Evolutionary conservation across 2,329 filamentous ascomycete genomes (phyloP).

Genomic region (Botrytis pseudocinerea): DNA sequence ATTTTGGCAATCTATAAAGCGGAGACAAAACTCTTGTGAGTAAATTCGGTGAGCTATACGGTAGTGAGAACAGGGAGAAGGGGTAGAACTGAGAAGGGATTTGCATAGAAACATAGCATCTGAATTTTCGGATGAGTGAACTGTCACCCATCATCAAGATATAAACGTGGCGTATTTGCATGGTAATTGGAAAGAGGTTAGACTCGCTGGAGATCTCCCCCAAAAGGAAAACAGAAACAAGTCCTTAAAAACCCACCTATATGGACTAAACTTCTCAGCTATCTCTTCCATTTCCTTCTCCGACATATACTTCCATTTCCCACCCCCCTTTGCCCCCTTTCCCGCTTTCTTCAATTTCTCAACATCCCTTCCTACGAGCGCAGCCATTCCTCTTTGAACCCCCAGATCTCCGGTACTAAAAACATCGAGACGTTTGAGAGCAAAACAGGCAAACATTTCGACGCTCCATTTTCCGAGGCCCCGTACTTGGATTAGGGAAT

Average conservation of each 20-base stretch:
- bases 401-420: conserved; percentile 91
- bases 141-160: not conserved
- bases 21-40: not conserved
- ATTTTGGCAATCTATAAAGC: not conserved
- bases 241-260: conserved; percentile 53
- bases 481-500: conserved; percentile 79
- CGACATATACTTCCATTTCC: conserved; percentile 98
- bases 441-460: conserved; percentile 98
- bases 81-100: not conserved
- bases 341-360: conserved; percentile 72
- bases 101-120: not conserved
- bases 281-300: conserved; percentile 89
- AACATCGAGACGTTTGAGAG: conserved; percentile 90
- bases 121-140: not conserved
- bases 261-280: conserved; percentile 78
- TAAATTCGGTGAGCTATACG: not conserved
- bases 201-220: not conserved
- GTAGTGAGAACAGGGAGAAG: not conserved
- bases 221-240: not conserved
- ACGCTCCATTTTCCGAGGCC: conserved; percentile 89
- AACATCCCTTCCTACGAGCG: conserved; percentile 79
- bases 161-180: not conserved
- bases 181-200: not conserved
- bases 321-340: conserved; percentile 51
- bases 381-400: conserved; percentile 91